Evolutionary conservation across 495 filamentous ascomycete species (phyloP).

Genomic region (Daldinia concentrica): DNA sequence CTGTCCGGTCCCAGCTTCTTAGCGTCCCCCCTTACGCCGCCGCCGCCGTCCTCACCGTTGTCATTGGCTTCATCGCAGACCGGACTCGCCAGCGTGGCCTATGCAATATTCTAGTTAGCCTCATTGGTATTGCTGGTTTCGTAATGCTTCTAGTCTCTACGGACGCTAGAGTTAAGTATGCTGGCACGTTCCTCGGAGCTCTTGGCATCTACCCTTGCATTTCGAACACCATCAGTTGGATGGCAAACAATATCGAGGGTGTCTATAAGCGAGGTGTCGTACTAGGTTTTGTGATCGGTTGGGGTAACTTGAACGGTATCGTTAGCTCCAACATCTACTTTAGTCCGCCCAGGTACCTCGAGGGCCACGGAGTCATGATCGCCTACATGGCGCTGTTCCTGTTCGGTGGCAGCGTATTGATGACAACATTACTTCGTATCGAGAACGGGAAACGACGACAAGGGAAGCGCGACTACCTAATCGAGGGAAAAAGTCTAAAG

Average conservation of each 20-base stretch:
- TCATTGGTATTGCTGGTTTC: conserved; percentile 82
- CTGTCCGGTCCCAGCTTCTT: conserved; percentile 78
- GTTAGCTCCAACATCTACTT: conserved; percentile 77
- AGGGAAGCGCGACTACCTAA: conserved; percentile 76
- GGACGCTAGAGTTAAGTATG: conserved; percentile 74
- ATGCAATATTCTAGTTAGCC: conserved; percentile 77
- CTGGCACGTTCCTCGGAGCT: conserved; percentile 84
- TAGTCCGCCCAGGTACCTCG: conserved; percentile 54
- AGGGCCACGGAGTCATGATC: conserved; percentile 59
- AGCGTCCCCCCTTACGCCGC: conserved; percentile 90
- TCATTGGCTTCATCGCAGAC: conserved; percentile 81
- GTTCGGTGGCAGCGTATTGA: conserved; percentile 65
- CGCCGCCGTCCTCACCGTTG: conserved; percentile 79
- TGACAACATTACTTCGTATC: conserved; percentile 68
- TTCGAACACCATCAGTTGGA: conserved; percentile 91
- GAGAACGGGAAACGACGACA: conserved; percentile 69
- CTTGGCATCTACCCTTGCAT: conserved; percentile 93
- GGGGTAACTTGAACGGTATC: conserved; percentile 92
- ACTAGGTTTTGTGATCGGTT: conserved; percentile 87
- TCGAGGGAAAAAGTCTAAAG: conserved; percentile 65
- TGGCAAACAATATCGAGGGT: conserved; percentile 89
- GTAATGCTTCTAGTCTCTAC: conserved; percentile 74
- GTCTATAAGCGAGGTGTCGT: conserved; percentile 92
- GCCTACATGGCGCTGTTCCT: conserved; percentile 60
- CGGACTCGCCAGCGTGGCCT: conserved; percentile 79